Evolutionary conservation across 225 moss, liverwort and hornwort genomes (phyloP).

Genomic region (Rhytidiadelphus loreus): DNA sequence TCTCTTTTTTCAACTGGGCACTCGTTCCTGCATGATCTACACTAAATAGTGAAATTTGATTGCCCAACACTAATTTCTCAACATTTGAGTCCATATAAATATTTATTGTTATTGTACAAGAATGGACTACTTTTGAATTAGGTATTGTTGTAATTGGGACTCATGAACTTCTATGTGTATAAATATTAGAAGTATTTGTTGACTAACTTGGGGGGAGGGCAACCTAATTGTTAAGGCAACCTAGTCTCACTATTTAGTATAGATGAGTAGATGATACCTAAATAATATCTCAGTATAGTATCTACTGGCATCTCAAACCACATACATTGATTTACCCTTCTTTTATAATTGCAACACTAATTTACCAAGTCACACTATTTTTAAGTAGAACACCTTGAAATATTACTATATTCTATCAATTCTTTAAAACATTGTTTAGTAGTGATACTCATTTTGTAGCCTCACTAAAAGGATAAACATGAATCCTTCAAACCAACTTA

Average conservation of each 20-base stretch:
- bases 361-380: not conserved
- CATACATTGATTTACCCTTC: rapidly evolving
- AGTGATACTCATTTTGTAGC: not conserved
- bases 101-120: not conserved
- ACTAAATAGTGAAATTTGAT: not conserved
- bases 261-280: rapidly evolving
- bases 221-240: too few species aligned
- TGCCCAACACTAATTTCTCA: not conserved
- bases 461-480: not conserved
- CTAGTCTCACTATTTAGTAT: too few species aligned
- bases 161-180: not conserved
- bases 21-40: not conserved
- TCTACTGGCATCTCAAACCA: not conserved
- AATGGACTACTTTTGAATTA: not conserved
- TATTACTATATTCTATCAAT: not conserved
- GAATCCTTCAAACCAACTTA: not conserved
- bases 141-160: not conserved
- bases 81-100: not conserved
- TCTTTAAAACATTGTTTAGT: not conserved
- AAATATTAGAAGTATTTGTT: not conserved
- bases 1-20: not conserved
- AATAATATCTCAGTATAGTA: not conserved
- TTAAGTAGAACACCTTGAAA: not conserved
- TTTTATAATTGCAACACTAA: rapidly evolving
- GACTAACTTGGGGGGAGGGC: not conserved